Base-by-base conservation (phyloP, 352 stramenopile species). In the Porosira glacialis region DNA sequence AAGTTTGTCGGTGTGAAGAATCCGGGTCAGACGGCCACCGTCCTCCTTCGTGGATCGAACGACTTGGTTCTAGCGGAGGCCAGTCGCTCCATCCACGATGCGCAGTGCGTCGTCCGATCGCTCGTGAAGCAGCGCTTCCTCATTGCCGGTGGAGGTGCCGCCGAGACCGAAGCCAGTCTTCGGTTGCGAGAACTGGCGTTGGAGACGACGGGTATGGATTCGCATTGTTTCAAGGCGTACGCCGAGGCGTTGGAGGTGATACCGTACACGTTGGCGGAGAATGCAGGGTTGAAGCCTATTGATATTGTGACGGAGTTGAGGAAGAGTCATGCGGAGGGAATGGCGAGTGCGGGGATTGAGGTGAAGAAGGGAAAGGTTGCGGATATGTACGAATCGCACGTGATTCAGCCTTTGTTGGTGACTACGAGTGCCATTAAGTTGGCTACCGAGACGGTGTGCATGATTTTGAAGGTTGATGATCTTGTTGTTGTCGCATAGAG, bases 391-490 rank as follows among this genome's bases (percentile, higher is more conserved):
- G 93, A 95, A 64, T 87, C 97, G 60, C 96, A 97, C 85, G 94
- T 99, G 58, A 90, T 99, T 57, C 97, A 99, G 88, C 97, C 97
- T 43, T 88, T 99, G 60, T 85, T 99, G 41, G 97, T 99, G 31
- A 98, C 93, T 75, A 97, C 93, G 50, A 98, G 93, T 80, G 95
- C 97, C 59, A 97, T 99, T 73, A 84, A 93, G 61, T 89, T 99
- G 52, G 96, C 97, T 10, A 97, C 96, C 36, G 97, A 99, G 85
- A 98, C 95, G 73, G 95, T 98, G 50, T 92, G 93, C 76, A 98
- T 99, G 96, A 98, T 99, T 78, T 93, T 99, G 86, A 99, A 99
- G 94, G 98, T 99, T n/a, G n/a, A n/a, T n/a, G n/a, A n/a, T n/a
- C n/a, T n/a, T n/a, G n/a, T n/a, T n/a, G n/a, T n/a, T n/a, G n/a